phyloP scores from a whole-genome alignment of 176 grass and related monocot species.

The Avena insularis region DNA sequence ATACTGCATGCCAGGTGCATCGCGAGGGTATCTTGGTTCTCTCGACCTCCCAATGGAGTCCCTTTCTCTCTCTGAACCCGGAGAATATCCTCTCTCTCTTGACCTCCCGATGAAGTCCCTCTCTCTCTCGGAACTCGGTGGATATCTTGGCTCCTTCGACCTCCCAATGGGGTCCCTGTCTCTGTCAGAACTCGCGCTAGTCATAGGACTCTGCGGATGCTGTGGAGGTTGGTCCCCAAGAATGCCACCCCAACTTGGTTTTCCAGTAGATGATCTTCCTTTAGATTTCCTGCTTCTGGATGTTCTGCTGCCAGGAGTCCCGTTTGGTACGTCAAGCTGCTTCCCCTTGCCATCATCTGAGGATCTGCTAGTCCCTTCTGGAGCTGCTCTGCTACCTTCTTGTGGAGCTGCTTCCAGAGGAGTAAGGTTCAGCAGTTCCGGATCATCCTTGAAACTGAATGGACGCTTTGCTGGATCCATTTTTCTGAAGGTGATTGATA shows the following conservation, averaged over 20 bases:
- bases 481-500: conserved; percentile 89
- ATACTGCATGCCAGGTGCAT: not conserved
- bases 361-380: conserved; percentile 44
- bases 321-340: conserved; percentile 26
- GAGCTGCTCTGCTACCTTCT: conserved; percentile 41
- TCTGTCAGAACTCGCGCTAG: conserved; percentile 36
- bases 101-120: conserved; percentile 11
- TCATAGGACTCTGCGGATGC: conserved; percentile 17
- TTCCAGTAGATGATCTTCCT: conserved; percentile 52
- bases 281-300: conserved; percentile 50
- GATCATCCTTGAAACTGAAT: conserved; percentile 59
- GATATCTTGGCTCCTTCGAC: conserved; percentile 26
- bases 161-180: conserved; percentile 19
- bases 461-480: conserved; percentile 79
- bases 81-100: conserved; percentile 32
- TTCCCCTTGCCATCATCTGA: conserved; percentile 52
- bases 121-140: conserved; percentile 23
- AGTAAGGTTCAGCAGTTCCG: conserved; percentile 60
- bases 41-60: conserved; percentile 16
- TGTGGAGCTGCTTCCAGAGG: conserved; percentile 43
- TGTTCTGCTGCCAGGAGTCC: conserved; percentile 47
- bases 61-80: conserved; percentile 38
- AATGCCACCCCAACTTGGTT: conserved; percentile 18
- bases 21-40: conserved; percentile 33
- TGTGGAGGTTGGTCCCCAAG: conserved; percentile 38